Percentiles rank a stretch among this genome's conserved stretches.
These are phyloP conservation scores for Penicillium concentricum DNA, from an alignment of 2,329 filamentous ascomycete species.

Conservation along the genomic window DNA sequence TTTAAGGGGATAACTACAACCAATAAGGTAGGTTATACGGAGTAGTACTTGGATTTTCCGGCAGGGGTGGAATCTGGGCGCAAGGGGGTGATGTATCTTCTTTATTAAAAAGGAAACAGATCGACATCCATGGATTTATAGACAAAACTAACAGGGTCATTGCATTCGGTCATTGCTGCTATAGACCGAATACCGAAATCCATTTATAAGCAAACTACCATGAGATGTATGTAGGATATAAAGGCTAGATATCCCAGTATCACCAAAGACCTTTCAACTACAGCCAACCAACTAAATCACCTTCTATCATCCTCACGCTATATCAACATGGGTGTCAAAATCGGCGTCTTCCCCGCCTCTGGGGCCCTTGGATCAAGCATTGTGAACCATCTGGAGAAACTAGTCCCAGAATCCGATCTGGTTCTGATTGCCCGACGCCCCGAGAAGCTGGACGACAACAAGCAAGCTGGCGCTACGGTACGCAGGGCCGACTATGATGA, in stretches of 20 bases:
- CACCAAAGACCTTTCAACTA: neutral
- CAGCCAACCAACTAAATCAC: neutral
- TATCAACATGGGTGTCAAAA: conserved; percentile 20
- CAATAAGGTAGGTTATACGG: neutral
- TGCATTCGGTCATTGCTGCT: neutral
- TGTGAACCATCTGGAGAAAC: conserved; percentile 48
- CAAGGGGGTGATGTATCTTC: neutral
- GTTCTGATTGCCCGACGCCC: conserved; percentile 48
- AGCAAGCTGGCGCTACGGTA: conserved; percentile 23
- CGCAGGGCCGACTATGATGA: conserved; percentile 53
- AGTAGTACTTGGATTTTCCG: neutral
- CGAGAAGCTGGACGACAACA: conserved; percentile 15
- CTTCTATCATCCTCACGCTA: neutral
- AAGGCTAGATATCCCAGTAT: neutral
- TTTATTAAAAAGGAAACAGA: neutral
- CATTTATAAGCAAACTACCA: conserved; percentile 1
- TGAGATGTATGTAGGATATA: neutral
- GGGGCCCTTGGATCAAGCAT: conserved; percentile 55
- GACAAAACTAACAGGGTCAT: neutral
- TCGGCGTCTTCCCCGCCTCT: conserved; percentile 49
- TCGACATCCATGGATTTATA: neutral
- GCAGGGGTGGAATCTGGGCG: neutral
- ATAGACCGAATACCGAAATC: neutral
- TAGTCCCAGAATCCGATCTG: conserved; percentile 47
- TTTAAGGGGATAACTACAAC: neutral